Evolutionary conservation across 2,329 filamentous ascomycete genomes (phyloP).

Genomic region (Fusarium xylarioides): DNA sequence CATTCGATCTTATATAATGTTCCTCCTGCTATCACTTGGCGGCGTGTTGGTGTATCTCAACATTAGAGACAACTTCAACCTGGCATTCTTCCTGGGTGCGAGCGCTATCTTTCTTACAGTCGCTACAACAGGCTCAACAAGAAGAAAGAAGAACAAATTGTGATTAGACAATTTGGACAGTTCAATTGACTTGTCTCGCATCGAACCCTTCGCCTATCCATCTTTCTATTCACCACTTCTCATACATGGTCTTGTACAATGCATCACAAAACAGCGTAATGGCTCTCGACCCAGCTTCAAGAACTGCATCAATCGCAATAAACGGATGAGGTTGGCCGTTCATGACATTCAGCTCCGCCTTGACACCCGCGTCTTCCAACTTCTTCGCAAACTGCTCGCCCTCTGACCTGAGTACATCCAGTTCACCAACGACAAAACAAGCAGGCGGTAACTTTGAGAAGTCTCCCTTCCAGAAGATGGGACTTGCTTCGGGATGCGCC

Average conservation of each 20-base stretch:
- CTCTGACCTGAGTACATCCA: neutral
- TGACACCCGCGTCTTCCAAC: neutral
- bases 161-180: fast-evolving
- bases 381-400: slow-evolving; percentile 11
- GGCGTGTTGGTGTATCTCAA: neutral
- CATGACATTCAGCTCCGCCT: neutral
- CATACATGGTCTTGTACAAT: slow-evolving; percentile 4
- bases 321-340: slow-evolving; percentile 15
- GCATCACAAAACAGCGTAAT: slow-evolving; percentile 5
- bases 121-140: fast-evolving
- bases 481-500: neutral
- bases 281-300: slow-evolving; percentile 4
- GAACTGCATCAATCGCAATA: slow-evolving; percentile 14
- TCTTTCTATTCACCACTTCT: neutral
- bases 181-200: fast-evolving
- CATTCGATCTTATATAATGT: too few relatives aligned
- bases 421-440: slow-evolving; percentile 14
- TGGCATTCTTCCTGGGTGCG: neutral
- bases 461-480: neutral
- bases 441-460: slow-evolving; percentile 5
- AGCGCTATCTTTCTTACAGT: neutral
- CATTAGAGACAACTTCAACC: neutral
- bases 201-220: fast-evolving
- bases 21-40: neutral
- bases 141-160: fast-evolving